Evolutionary conservation across 164 flowering plant genomes (phyloP).

Genomic region (Aristolochia californica): DNA sequence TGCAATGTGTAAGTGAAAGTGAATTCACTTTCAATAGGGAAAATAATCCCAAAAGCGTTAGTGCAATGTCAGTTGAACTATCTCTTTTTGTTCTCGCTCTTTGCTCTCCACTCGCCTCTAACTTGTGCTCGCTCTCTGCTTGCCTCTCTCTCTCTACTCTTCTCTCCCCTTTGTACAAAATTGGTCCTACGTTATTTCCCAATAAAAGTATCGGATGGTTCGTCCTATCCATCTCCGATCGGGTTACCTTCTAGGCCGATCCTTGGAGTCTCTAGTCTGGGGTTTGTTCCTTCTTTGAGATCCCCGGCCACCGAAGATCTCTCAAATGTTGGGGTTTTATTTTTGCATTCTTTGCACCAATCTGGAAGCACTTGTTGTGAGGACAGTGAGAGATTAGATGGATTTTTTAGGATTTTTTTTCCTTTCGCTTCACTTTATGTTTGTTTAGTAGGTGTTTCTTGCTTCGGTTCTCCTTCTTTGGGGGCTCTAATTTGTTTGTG

Average conservation of each 20-base stretch:
- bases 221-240: background rate
- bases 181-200: background rate
- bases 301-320: too few relatives aligned
- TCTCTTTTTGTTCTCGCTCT: too few relatives aligned
- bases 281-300: background rate
- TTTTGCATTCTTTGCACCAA: too few relatives aligned
- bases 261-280: background rate
- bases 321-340: too few relatives aligned
- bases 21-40: too few relatives aligned
- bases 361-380: too few relatives aligned
- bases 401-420: background rate
- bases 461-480: background rate
- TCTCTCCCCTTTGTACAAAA: background rate
- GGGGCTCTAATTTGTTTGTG: background rate
- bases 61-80: too few relatives aligned
- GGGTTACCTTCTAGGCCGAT: too few relatives aligned
- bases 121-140: background rate
- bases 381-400: background rate
- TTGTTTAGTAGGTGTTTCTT: background rate
- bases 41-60: too few relatives aligned
- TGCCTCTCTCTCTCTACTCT: too few relatives aligned
- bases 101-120: background rate
- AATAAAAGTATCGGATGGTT: background rate
- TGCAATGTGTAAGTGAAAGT: too few relatives aligned
- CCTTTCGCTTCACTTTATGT: background rate